Percentiles rank a stretch among this genome's conserved stretches.
These are phyloP conservation scores for Dothideomycetidae sp. DNA, from an alignment of 2,329 filamentous ascomycete species.

Conservation along the genomic window DNA sequence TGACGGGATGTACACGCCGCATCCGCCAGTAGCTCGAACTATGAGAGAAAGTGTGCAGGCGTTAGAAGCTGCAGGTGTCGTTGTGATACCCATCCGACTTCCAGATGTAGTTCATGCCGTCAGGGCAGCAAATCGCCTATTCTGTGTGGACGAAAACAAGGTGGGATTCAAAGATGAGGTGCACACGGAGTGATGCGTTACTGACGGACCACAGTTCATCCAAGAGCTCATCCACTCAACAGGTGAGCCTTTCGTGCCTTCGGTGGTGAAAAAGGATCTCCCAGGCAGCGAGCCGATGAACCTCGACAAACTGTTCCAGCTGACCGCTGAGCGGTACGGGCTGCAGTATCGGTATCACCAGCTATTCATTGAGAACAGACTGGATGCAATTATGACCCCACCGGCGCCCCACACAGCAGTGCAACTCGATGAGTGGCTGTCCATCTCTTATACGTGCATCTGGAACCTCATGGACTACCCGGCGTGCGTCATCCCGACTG, in stretches of 20 bases:
- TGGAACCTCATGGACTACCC: constrained; percentile 15
- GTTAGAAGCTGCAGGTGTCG: constrained; percentile 12
- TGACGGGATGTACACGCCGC: constrained; percentile 15
- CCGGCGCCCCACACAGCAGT: constrained; percentile 15
- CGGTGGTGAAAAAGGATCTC: constrained; percentile 15
- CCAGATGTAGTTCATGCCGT: constrained; percentile 13
- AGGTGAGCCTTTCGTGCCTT: constrained; percentile 14
- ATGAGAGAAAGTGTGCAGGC: constrained; percentile 12
- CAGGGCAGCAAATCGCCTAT: constrained; percentile 12
- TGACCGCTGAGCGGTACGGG: constrained; percentile 12
- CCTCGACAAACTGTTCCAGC: constrained; percentile 12
- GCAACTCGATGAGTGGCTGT: constrained; percentile 16
- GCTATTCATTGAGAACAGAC: constrained; percentile 13
- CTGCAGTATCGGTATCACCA: constrained; percentile 14
- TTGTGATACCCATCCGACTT: constrained; percentile 12
- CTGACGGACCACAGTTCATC: constrained; percentile 7
- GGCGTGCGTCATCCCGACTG: constrained; percentile 12
- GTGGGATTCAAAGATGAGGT: constrained; percentile 7
- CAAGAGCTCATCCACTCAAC: constrained; percentile 12
- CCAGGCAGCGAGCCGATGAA: constrained; percentile 12
- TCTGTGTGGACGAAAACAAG: constrained; percentile 11
- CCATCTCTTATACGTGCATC: constrained; percentile 13
- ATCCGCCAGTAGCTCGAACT: constrained; percentile 14
- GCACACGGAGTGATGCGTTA: not conserved
- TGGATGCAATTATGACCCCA: constrained; percentile 16